phyloP scores from a whole-genome alignment of 2,329 filamentous ascomycete species.

The Hypomyces perniciosus region DNA sequence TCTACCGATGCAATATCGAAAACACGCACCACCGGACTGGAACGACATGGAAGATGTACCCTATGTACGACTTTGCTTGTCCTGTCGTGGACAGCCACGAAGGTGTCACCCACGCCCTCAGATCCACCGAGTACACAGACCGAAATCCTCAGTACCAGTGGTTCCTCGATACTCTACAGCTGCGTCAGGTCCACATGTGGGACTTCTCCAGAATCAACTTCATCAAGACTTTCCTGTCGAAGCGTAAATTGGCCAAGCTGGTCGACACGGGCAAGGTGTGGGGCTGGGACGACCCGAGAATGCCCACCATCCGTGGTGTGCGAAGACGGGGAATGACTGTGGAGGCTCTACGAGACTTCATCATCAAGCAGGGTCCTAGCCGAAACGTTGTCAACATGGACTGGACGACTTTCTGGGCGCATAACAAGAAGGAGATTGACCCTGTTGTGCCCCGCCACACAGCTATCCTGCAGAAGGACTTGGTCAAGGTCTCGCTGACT shows the following conservation, averaged over 20 bases:
- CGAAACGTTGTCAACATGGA: constrained; percentile 81
- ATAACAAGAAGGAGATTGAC: constrained; percentile 79
- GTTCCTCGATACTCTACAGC: constrained; percentile 68
- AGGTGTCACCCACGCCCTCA: constrained; percentile 75
- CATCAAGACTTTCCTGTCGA: constrained; percentile 73
- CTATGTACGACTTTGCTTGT: constrained; percentile 82
- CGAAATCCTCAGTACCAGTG: constrained; percentile 82
- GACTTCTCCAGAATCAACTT: constrained; percentile 84
- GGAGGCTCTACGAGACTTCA: constrained; percentile 73
- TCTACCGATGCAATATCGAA: constrained; percentile 80
- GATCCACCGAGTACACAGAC: constrained; percentile 83
- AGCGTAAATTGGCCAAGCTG: constrained; percentile 79
- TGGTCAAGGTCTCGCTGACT: constrained; percentile 63
- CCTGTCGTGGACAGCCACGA: constrained; percentile 75
- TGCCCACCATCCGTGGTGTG: constrained; percentile 79
- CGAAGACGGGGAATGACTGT: constrained; percentile 74
- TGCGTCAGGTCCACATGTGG: constrained; percentile 77
- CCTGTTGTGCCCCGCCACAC: constrained; percentile 69
- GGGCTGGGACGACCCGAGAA: constrained; percentile 82
- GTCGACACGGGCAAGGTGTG: constrained; percentile 70
- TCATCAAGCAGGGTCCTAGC: constrained; percentile 76
- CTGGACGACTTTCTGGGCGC: constrained; percentile 68
- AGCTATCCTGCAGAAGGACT: constrained; percentile 63
- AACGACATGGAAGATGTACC: constrained; percentile 76
- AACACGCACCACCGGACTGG: constrained; percentile 71